A percentile compares a stretch with the other conserved stretches of the same genome.
Evolutionary conservation across 1,284 basidiomycete species (phyloP).

Genomic region (Pseudozyma tsukubaensis): DNA sequence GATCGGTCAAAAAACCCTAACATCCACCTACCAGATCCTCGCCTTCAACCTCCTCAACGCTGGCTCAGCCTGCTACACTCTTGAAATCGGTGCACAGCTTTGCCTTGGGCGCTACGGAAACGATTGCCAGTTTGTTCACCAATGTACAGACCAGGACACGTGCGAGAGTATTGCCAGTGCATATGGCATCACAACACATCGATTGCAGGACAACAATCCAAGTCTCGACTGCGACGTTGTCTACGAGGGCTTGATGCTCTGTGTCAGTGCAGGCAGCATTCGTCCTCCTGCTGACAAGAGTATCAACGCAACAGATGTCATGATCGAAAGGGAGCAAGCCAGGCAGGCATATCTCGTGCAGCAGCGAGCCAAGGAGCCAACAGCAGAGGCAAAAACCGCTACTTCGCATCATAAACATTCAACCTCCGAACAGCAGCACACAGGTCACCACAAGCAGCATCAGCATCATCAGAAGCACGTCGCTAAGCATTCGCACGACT

Average conservation of each 20-base stretch:
- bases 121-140: constrained; percentile 63
- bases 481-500: not conserved
- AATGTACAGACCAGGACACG: constrained; percentile 39
- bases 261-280: constrained; percentile 54
- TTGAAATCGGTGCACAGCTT: constrained; percentile 72
- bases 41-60: constrained; percentile 74
- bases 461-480: not conserved
- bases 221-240: constrained; percentile 53
- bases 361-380: constrained; percentile 1
- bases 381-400: too few relatives aligned
- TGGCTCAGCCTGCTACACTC: constrained; percentile 74
- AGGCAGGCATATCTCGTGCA: constrained; percentile 27
- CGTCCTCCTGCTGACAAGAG: constrained; percentile 48
- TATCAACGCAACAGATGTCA: constrained; percentile 46
- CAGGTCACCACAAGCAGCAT: not conserved
- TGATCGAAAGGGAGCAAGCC: constrained; percentile 26
- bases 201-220: constrained; percentile 59
- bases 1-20: constrained; percentile 76
- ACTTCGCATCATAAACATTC: not conserved
- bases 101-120: constrained; percentile 63
- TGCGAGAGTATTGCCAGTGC: constrained; percentile 54
- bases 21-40: constrained; percentile 81
- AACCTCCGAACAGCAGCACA: not conserved
- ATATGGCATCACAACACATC: constrained; percentile 47
- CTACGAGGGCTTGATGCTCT: constrained; percentile 59